Conservation (phyloP, 192 early-diverging fungal species). For the Piromyces sp. region DNA sequence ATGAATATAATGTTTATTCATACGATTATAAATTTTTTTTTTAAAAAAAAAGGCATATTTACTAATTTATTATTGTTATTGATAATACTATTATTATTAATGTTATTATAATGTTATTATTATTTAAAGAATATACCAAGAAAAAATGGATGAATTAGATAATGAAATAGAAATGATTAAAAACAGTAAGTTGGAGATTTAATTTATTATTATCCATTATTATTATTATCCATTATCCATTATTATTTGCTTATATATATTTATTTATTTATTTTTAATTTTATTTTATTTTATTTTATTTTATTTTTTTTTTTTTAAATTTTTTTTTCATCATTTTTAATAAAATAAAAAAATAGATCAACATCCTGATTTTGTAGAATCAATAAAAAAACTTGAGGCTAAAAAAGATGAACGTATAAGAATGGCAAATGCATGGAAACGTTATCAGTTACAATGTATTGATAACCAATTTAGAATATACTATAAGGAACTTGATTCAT, state of each 20-base stretch:
- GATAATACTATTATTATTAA: too few species aligned
- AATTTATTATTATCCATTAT: too few species aligned
- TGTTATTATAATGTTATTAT: too few species aligned
- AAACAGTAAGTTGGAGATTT: background rate
- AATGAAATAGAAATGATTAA: background rate
- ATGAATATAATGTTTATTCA: too few species aligned
- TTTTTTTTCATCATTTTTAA: background rate
- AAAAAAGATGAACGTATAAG: background rate
- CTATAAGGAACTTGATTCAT: background rate
- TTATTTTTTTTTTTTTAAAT: background rate
- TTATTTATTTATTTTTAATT: too few species aligned
- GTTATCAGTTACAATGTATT: background rate
- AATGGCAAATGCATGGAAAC: background rate
- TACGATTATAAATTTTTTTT: too few species aligned
- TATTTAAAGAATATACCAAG: background rate
- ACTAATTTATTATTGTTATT: too few species aligned
- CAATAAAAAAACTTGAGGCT: background rate
- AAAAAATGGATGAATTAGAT: background rate
- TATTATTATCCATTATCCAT: too few species aligned
- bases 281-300: too few species aligned
- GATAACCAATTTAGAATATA: background rate
- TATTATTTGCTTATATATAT: too few species aligned
- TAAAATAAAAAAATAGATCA: background rate
- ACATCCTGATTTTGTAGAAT: background rate
- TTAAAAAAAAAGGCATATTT: too few species aligned